These are phyloP conservation scores for Musa itinerans DNA, from an alignment of 176 grass and related monocot species.

Conservation along the genomic window DNA sequence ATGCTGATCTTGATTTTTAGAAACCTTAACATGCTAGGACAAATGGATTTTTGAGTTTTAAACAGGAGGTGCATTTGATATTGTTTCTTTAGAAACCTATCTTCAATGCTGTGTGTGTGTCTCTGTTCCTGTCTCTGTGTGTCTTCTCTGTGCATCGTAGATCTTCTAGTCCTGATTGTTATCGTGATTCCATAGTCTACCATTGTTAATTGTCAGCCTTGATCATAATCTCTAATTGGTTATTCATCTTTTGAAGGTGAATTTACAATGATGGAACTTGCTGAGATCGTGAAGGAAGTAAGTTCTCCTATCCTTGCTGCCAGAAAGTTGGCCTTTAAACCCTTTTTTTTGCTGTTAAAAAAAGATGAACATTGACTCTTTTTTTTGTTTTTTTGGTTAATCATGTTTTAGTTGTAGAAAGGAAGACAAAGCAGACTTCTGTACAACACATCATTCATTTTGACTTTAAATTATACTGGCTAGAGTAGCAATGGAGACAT, in stretches of 20 bases:
- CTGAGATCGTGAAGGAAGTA: slow-evolving; percentile 93
- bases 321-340: neutral
- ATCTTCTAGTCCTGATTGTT: neutral
- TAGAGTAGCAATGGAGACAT: neutral
- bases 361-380: neutral
- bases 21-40: too few species aligned
- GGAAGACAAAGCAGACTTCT: too few species aligned
- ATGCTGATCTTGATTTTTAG: too few species aligned
- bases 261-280: slow-evolving; percentile 98
- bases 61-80: too few species aligned
- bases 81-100: too few species aligned
- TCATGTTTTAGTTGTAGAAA: too few species aligned
- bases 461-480: neutral
- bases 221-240: neutral
- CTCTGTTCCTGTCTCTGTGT: too few species aligned
- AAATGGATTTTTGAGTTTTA: too few species aligned
- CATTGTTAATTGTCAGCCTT: neutral
- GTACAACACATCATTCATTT: too few species aligned
- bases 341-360: neutral
- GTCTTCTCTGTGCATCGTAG: too few species aligned
- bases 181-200: neutral
- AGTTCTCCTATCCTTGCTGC: neutral
- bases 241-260: slow-evolving; percentile 39
- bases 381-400: neutral
- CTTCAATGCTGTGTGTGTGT: too few species aligned